These are phyloP conservation scores for Turritis glabra DNA, from an alignment of 345 rosid species.

Conservation along the genomic window DNA sequence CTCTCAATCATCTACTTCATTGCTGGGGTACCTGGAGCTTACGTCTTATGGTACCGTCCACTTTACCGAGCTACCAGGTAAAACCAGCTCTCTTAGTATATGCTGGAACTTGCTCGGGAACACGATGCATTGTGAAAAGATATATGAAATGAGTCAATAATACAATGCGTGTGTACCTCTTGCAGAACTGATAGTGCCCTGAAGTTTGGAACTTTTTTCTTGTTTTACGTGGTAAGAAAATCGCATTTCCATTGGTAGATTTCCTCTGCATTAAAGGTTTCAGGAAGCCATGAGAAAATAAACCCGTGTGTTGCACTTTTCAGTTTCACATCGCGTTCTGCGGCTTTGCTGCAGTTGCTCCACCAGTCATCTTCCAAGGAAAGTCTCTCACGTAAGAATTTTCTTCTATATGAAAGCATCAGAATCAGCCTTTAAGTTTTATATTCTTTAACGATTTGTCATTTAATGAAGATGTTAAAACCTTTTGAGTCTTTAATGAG, in stretches of 20 bases:
- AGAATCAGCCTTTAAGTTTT: not conserved
- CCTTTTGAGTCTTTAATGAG: slow-evolving; percentile 10
- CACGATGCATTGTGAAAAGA: not conserved
- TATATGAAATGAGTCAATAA: not conserved
- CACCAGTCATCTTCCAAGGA: slow-evolving; percentile 91
- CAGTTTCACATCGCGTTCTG: slow-evolving; percentile 90
- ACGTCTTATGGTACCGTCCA: slow-evolving; percentile 91
- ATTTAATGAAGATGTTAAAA: not conserved
- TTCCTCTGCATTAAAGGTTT: slow-evolving; percentile 4
- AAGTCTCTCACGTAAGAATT: slow-evolving; percentile 88
- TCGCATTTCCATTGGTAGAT: not conserved
- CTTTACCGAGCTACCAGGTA: slow-evolving; percentile 98
- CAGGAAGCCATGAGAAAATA: slow-evolving; percentile 5
- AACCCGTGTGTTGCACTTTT: slow-evolving; percentile 31
- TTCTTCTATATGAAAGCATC: slow-evolving; percentile 21
- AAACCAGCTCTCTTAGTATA: slow-evolving; percentile 6
- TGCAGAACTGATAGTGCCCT: slow-evolving; percentile 98
- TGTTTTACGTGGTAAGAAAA: slow-evolving; percentile 66
- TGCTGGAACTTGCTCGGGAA: slow-evolving; percentile 1
- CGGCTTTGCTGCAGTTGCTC: slow-evolving; percentile 87
- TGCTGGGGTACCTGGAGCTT: slow-evolving; percentile 89
- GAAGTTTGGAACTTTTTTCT: slow-evolving; percentile 93
- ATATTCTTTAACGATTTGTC: not conserved
- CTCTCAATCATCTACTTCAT: slow-evolving; percentile 90
- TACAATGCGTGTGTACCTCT: slow-evolving; percentile 26